Conservation (phyloP, 148 eudicot genomes). For the Fagopyrum homotropicum region DNA sequence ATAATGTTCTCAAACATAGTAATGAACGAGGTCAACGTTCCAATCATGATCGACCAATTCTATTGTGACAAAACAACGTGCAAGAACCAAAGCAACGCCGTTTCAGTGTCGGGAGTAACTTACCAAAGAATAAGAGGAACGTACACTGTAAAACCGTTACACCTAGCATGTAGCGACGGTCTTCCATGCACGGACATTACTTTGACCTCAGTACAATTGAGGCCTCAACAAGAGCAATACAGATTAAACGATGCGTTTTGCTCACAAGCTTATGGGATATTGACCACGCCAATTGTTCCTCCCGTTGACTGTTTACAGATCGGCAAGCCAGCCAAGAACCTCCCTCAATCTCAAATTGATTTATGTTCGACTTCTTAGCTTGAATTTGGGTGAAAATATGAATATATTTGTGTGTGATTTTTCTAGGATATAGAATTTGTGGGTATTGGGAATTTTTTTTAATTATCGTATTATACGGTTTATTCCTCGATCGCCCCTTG, state of each 20-base stretch:
- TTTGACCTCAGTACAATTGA: constrained; percentile 49
- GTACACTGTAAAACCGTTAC: constrained; percentile 88
- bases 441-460: neutral
- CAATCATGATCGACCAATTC: constrained; percentile 88
- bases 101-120: constrained; percentile 72
- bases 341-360: constrained; percentile 48
- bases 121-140: constrained; percentile 76
- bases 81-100: constrained; percentile 74
- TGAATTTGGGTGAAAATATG: neutral
- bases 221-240: constrained; percentile 58
- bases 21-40: constrained; percentile 70
- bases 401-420: neutral
- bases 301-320: constrained; percentile 55
- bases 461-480: neutral
- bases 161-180: constrained; percentile 83
- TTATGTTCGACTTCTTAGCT: constrained; percentile 26
- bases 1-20: constrained; percentile 79
- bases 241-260: constrained; percentile 67
- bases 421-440: constrained; percentile 6
- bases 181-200: constrained; percentile 76
- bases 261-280: constrained; percentile 73
- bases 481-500: neutral
- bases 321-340: constrained; percentile 62
- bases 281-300: constrained; percentile 58
- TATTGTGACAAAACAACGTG: constrained; percentile 83